Evolutionary conservation across 2,329 filamentous ascomycete genomes (phyloP).

Genomic region (Colletotrichum sp.): DNA sequence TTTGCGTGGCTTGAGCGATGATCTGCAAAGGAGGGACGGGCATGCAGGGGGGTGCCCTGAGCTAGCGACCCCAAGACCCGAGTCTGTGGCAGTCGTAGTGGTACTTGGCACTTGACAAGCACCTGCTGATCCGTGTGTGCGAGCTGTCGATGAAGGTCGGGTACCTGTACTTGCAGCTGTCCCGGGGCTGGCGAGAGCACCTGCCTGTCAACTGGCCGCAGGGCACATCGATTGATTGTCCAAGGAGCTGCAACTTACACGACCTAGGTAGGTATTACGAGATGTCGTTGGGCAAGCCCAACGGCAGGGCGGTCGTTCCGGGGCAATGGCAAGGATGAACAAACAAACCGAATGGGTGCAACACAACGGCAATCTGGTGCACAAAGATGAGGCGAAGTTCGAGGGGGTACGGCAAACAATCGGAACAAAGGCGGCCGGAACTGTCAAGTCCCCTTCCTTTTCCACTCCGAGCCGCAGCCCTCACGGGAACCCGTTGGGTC

Average conservation of each 20-base stretch:
- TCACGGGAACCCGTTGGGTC: not conserved
- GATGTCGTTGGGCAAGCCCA: not conserved
- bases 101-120: not conserved
- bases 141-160: not conserved
- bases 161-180: not conserved
- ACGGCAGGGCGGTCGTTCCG: not conserved
- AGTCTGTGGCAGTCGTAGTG: not conserved
- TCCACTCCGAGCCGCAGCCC: not conserved
- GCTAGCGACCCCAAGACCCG: not conserved
- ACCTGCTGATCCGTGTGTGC: not conserved
- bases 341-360: not conserved
- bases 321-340: not conserved
- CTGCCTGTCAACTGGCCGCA: not conserved
- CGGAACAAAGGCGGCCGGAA: not conserved
- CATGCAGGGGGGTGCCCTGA: conserved; percentile 5
- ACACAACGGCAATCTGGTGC: not conserved
- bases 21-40: conserved; percentile 13
- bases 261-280: not conserved
- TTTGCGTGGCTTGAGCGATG: conserved; percentile 14
- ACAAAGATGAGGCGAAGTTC: conserved; percentile 1
- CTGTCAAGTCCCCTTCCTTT: not conserved
- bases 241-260: not conserved
- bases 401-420: not conserved
- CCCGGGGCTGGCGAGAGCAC: not conserved
- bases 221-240: not conserved